These are phyloP conservation scores for Pseudoneurospora amorphoporcata DNA, from an alignment of 495 filamentous ascomycete species.

Conservation along the genomic window DNA sequence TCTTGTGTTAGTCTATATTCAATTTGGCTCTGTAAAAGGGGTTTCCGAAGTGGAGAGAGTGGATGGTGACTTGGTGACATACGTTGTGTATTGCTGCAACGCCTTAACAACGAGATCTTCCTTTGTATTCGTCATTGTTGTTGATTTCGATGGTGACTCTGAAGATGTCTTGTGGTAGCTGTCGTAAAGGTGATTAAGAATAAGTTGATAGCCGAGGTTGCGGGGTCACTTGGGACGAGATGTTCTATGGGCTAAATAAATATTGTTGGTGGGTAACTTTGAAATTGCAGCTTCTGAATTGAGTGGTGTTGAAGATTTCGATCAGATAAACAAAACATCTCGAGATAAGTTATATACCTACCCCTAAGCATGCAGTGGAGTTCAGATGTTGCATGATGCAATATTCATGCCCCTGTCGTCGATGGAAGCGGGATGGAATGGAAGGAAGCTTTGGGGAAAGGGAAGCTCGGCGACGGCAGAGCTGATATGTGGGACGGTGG, in stretches of 20 bases:
- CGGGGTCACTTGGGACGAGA: neutral
- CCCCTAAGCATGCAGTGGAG: neutral
- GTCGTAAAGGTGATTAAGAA: neutral
- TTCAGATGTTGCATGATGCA: neutral
- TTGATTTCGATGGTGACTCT: neutral
- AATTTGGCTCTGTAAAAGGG: no score
- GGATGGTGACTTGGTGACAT: slow-evolving; percentile 8
- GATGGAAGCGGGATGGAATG: neutral
- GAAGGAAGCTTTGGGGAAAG: neutral
- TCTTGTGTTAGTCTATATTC: neutral
- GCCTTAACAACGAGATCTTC: slow-evolving; percentile 29
- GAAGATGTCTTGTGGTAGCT: neutral
- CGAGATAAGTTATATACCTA: neutral
- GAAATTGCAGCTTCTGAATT: neutral
- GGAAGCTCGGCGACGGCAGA: neutral
- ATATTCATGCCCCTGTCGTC: neutral
- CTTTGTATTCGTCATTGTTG: slow-evolving; percentile 9
- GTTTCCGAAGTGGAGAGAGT: neutral
- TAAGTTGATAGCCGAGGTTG: neutral
- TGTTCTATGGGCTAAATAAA: neutral
- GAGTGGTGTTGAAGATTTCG: neutral
- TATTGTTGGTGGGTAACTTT: neutral
- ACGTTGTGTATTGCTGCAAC: slow-evolving; percentile 35
- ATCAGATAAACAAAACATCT: neutral
- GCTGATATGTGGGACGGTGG: neutral